Percentiles rank a stretch among this genome's conserved stretches.
phyloP scores from a whole-genome alignment of 2,329 filamentous ascomycete species.

The Lomentospora prolificans region DNA sequence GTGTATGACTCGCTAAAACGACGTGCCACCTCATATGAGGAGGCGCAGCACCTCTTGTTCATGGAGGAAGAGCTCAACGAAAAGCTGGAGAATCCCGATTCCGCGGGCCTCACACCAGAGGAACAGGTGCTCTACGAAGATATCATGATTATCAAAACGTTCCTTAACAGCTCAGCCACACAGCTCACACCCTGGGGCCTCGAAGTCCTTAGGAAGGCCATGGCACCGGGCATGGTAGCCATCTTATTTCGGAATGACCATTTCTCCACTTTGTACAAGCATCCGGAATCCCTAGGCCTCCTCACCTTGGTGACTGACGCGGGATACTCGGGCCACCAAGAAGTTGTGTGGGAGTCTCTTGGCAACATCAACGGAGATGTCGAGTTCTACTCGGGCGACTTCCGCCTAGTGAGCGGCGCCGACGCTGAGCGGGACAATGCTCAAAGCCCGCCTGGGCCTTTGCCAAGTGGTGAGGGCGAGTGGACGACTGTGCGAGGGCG shows the following conservation, averaged over 20 bases:
- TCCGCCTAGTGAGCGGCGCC: conserved; percentile 65
- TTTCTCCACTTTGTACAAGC: conserved; percentile 87
- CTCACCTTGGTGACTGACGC: conserved; percentile 86
- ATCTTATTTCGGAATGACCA: conserved; percentile 97
- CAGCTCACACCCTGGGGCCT: conserved; percentile 80
- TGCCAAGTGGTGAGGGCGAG: conserved; percentile 18
- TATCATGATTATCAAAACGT: conserved; percentile 73
- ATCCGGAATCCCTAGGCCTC: conserved; percentile 65
- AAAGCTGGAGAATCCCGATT: conserved; percentile 44
- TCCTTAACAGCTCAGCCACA: conserved; percentile 69
- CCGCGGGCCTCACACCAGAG: conserved; percentile 48
- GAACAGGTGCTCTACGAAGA: conserved; percentile 79
- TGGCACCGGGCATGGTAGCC: conserved; percentile 69
- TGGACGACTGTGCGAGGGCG: conserved; percentile 46
- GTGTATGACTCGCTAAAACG: conserved; percentile 62
- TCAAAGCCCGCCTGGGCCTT: conserved; percentile 8
- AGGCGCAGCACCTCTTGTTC: conserved; percentile 82
- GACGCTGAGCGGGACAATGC: conserved; percentile 7
- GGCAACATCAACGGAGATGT: conserved; percentile 80
- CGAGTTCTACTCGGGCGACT: conserved; percentile 85
- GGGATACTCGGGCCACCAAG: conserved; percentile 77
- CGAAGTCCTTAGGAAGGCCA: conserved; percentile 57
- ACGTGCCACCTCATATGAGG: conserved; percentile 78
- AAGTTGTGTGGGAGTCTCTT: conserved; percentile 93
- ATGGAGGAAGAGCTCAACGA: conserved; percentile 79